Base-by-base conservation (phyloP, 345 rosid species). In the Gossypium turneri region DNA sequence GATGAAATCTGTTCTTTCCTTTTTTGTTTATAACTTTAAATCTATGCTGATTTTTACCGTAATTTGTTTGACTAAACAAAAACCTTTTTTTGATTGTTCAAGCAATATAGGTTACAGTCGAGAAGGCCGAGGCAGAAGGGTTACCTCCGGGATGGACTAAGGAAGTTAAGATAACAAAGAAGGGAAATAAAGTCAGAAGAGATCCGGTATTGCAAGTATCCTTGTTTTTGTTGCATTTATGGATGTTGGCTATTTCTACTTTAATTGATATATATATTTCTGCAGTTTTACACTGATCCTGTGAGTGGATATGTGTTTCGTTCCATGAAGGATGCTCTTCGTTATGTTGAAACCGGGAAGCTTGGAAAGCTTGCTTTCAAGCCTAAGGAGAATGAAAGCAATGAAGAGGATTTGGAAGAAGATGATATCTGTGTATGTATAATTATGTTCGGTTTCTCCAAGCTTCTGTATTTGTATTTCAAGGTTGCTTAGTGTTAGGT, bases 91-190 rank as follows among this genome's bases (percentile, higher is more conserved):
- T 79, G 41, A 64, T 78, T 76, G 52, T 81, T 73, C 79, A 78
- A 80, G 81, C 81, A 79, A 83, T 82, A 59, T 82, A 90, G 94
- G 86, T 87, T 83, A 79, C 57, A 66, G 60, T 82, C 24, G 91
- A 90, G 86, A 89, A 77, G 86, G 83, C 48, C 77, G 85, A 77
- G 27, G 87, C 94, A 45, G 86, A 94, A 78, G 98, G 97, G 47
- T 86, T 92, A 72, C 97, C 94, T 56, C 67, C 85, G 65, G 97
- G 97, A 83, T 94, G 98, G 98, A 90, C 79, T 80, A 90, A 90
- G 87, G 92, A 94, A 83, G 69, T 89, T 63, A 88, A 75, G 75
- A 78, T 90, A 55, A 83, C 84, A 43, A 92, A 82, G 90, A 85
- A 63, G 72, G 88, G 80, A 29, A 67, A 82, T 70, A 86, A 70